phyloP scores from a whole-genome alignment of 306 rosid genomes.

The Senna tora region DNA sequence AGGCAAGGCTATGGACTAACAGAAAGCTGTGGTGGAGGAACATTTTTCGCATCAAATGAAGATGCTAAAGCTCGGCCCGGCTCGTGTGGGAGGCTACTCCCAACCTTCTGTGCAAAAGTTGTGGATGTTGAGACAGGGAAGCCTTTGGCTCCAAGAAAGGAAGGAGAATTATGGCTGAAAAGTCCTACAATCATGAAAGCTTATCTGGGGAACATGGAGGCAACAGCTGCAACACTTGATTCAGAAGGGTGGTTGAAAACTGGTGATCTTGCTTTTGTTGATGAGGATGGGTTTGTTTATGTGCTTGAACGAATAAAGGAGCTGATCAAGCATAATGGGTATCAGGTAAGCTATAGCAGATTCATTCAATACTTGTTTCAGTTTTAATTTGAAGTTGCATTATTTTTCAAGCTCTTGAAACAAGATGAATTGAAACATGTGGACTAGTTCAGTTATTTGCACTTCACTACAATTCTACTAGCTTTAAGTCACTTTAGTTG shows the following conservation, averaged over 20 bases:
- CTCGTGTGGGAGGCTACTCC: constrained; percentile 65
- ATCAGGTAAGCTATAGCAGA: constrained; percentile 59
- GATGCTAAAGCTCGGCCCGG: constrained; percentile 57
- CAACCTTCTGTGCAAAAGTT: constrained; percentile 69
- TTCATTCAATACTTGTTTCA: constrained; percentile 8
- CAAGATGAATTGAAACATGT: background rate
- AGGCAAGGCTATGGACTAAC: constrained; percentile 89
- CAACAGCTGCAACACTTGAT: constrained; percentile 63
- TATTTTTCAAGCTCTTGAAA: constrained; percentile 5
- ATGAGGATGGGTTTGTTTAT: constrained; percentile 67
- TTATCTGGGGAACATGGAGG: constrained; percentile 72
- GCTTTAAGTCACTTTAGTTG: constrained; percentile 23
- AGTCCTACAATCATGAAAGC: constrained; percentile 77
- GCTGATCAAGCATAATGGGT: constrained; percentile 89
- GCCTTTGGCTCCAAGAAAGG: constrained; percentile 61
- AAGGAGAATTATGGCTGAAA: constrained; percentile 87
- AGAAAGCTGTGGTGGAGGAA: constrained; percentile 66
- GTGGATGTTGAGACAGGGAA: constrained; percentile 63
- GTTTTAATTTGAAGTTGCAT: constrained; percentile 16
- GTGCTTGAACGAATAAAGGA: constrained; percentile 82
- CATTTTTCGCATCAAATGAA: constrained; percentile 47
- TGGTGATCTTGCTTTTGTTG: constrained; percentile 83
- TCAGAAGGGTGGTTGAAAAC: constrained; percentile 80
- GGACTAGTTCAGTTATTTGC: background rate
- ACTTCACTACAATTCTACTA: background rate